Evolutionary conservation across 1,284 basidiomycete species (phyloP).

Genomic region (Ganoderma sp.): DNA sequence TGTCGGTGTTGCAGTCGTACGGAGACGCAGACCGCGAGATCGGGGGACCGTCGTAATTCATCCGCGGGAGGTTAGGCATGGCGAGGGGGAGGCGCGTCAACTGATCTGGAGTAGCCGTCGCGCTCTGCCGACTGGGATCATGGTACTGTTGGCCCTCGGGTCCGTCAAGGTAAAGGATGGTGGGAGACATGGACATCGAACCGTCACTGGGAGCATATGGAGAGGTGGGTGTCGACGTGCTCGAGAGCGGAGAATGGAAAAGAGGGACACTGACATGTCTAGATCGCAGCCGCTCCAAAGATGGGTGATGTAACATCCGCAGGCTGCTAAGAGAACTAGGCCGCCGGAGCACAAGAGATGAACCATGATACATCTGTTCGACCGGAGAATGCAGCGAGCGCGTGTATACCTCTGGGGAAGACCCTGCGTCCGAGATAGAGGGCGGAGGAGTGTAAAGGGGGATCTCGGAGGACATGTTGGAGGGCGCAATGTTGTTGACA

Average conservation of each 20-base stretch:
- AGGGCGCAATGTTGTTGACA: conserved; percentile 54
- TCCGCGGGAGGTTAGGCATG: conserved; percentile 26
- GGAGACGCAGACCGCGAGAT: conserved; percentile 23
- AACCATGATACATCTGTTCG: conserved; percentile 19
- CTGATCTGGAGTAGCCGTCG: conserved; percentile 18
- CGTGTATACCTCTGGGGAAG: conserved; percentile 28
- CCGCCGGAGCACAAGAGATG: conserved; percentile 22
- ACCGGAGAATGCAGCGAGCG: conserved; percentile 24
- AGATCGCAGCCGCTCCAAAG: conserved; percentile 27
- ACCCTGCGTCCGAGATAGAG: conserved; percentile 30
- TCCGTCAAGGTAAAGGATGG: conserved; percentile 16
- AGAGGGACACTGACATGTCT: conserved; percentile 26
- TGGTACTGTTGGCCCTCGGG: conserved; percentile 16
- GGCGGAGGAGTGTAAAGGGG: conserved; percentile 40
- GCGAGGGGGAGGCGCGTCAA: conserved; percentile 26
- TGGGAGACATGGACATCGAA: conserved; percentile 17
- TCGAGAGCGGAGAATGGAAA: conserved; percentile 29
- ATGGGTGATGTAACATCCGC: conserved; percentile 30
- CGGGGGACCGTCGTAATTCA: conserved; percentile 23
- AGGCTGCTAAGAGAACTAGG: conserved; percentile 30
- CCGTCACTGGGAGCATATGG: conserved; percentile 20
- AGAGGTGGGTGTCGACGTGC: conserved; percentile 28
- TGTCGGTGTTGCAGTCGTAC: conserved; percentile 22
- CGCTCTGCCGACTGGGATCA: conserved; percentile 4
- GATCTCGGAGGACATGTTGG: conserved; percentile 46